These are phyloP conservation scores for Russula emetica DNA, from an alignment of 768 basidiomycete genomes.

Conservation along the genomic window DNA sequence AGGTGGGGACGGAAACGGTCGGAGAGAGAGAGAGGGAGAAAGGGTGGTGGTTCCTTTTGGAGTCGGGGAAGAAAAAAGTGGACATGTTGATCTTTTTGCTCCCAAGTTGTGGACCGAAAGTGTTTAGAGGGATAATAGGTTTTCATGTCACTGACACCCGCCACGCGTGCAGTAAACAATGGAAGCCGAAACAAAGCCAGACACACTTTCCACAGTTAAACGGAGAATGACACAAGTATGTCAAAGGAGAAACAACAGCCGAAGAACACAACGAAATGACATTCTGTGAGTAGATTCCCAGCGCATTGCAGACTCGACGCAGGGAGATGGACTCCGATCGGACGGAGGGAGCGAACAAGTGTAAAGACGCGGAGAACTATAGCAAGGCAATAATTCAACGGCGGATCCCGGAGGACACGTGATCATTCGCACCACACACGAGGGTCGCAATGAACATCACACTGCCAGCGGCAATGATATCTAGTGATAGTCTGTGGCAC, in stretches of 20 bases:
- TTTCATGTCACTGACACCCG: neutral
- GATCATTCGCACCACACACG: too few species aligned
- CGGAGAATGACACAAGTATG: slow-evolving; percentile 1
- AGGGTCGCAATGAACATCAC: too few species aligned
- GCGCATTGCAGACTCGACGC: neutral
- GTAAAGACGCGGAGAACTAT: too few species aligned
- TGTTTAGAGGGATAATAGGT: neutral
- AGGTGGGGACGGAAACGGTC: neutral
- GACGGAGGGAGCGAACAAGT: too few species aligned
- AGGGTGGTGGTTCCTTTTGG: slow-evolving; percentile 10
- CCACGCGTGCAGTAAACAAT: slow-evolving; percentile 6
- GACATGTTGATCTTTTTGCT: neutral
- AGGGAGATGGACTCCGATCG: too few species aligned
- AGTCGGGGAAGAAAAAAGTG: neutral
- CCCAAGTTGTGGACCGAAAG: neutral
- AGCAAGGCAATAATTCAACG: too few species aligned
- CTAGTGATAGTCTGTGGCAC: too few species aligned
- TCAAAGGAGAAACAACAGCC: neutral
- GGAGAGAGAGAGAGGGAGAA: neutral
- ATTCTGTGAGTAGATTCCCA: neutral
- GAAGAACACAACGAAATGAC: neutral
- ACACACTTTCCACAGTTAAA: neutral
- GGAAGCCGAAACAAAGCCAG: neutral
- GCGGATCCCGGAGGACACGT: too few species aligned
- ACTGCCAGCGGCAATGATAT: too few species aligned